These are phyloP conservation scores for Globisporangium emineosum DNA, from an alignment of 352 stramenopile species.

Conservation along the genomic window DNA sequence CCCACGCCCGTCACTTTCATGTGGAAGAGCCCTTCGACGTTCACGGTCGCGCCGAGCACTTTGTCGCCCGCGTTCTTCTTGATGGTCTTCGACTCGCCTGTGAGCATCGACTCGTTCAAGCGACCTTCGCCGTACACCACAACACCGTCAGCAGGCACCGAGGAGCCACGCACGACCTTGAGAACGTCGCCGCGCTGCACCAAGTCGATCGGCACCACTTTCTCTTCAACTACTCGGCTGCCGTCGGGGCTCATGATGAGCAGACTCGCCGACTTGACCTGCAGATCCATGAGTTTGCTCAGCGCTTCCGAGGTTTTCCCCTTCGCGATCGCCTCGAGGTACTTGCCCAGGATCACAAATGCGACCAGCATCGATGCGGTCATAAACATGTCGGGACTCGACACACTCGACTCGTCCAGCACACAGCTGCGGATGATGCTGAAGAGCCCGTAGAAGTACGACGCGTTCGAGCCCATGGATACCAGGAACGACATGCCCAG, in stretches of 20 bases:
- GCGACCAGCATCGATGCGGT: conserved; percentile 97
- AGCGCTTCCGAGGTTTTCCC: conserved; percentile 94
- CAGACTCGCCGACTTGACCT: conserved; percentile 93
- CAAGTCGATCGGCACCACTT: conserved; percentile 79
- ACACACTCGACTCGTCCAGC: conserved; percentile 62
- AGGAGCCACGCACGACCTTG: conserved; percentile 90
- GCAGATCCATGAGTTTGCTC: conserved; percentile 94
- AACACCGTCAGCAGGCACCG: conserved; percentile 92
- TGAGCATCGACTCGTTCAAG: conserved; percentile 95
- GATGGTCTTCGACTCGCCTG: conserved; percentile 92
- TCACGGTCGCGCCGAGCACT: conserved; percentile 91
- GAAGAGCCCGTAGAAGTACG: conserved; percentile 95
- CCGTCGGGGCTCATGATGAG: conserved; percentile 76
- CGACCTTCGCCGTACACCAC: conserved; percentile 88
- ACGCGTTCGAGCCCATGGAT: conserved; percentile 94
- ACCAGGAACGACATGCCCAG: conserved; percentile 98
- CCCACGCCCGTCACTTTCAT: conserved; percentile 93
- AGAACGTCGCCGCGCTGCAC: conserved; percentile 92
- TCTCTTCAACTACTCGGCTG: conserved; percentile 61
- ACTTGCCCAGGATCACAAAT: conserved; percentile 99
- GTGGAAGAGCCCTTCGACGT: conserved; percentile 89
- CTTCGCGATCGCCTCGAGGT: conserved; percentile 93
- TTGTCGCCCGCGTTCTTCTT: conserved; percentile 87
- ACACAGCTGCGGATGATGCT: conserved; percentile 74
- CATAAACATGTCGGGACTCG: conserved; percentile 94